These are phyloP conservation scores for Leptodontidium sp. DNA, from an alignment of 2,329 filamentous ascomycete species.

Conservation along the genomic window DNA sequence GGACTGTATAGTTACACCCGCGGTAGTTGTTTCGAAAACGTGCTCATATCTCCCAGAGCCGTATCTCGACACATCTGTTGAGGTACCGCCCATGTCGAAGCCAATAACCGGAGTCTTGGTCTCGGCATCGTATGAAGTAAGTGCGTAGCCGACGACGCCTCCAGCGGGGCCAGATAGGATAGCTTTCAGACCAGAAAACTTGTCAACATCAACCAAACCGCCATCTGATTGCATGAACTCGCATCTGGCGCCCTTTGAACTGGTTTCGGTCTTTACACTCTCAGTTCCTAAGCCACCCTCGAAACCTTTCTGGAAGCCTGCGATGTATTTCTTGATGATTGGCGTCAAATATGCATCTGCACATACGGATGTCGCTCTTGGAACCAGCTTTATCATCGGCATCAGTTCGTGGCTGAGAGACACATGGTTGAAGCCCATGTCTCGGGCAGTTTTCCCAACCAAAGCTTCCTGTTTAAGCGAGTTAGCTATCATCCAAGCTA, in stretches of 20 bases:
- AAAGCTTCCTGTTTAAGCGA: conserved; percentile 63
- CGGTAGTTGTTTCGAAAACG: conserved; percentile 92
- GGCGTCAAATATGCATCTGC: conserved; percentile 81
- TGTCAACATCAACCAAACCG: conserved; percentile 75
- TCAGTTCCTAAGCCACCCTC: conserved; percentile 79
- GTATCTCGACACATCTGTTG: conserved; percentile 89
- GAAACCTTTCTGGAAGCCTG: conserved; percentile 82
- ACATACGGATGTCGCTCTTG: conserved; percentile 73
- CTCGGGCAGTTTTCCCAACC: conserved; percentile 76
- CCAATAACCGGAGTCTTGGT: conserved; percentile 89
- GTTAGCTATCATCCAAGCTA: not conserved
- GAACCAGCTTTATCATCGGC: conserved; percentile 80
- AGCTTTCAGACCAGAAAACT: conserved; percentile 84
- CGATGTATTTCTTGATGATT: conserved; percentile 74
- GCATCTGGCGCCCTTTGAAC: conserved; percentile 77
- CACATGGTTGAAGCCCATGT: conserved; percentile 85
- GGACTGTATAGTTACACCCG: conserved; percentile 92
- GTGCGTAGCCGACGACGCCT: conserved; percentile 90
- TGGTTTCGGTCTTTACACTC: conserved; percentile 72
- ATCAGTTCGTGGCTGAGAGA: conserved; percentile 82
- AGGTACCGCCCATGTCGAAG: conserved; percentile 96
- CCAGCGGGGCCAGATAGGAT: conserved; percentile 93
- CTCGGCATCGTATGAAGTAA: conserved; percentile 86
- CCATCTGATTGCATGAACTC: conserved; percentile 88
- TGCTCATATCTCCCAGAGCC: conserved; percentile 88